Percentiles rank a stretch among this genome's conserved stretches.
These are phyloP conservation scores for Saturnispora bothae DNA, from an alignment of 805 yeast genomes.

Conservation along the genomic window DNA sequence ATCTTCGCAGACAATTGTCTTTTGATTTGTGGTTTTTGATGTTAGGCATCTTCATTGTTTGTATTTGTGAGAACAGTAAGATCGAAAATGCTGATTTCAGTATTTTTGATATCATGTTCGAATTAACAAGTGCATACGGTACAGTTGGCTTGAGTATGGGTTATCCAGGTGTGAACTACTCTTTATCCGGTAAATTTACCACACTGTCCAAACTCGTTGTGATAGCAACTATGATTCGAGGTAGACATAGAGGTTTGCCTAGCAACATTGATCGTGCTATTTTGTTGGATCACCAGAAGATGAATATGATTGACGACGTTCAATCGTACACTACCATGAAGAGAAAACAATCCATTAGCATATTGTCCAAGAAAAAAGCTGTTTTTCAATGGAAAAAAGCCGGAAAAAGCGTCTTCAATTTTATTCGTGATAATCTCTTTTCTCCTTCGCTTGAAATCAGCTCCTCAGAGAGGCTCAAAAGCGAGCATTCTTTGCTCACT, in stretches of 20 bases:
- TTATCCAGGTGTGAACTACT: slow-evolving; percentile 52
- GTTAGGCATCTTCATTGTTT: slow-evolving; percentile 73
- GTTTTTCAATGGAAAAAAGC: no score
- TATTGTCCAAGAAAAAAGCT: no score
- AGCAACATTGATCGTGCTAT: slow-evolving; percentile 90
- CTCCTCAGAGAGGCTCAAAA: no score
- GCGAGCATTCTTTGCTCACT: no score
- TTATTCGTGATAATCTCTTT: no score
- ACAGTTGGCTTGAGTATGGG: slow-evolving; percentile 92
- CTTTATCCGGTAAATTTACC: slow-evolving; percentile 65
- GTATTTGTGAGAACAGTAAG: slow-evolving; percentile 72
- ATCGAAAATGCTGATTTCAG: slow-evolving; percentile 44
- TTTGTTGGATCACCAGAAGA: slow-evolving; percentile 63
- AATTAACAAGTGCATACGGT: slow-evolving; percentile 90
- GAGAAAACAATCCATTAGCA: slow-evolving; percentile 18
- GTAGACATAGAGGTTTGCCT: slow-evolving; percentile 94
- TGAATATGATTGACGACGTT: slow-evolving; percentile 49
- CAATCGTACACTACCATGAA: slow-evolving; percentile 39
- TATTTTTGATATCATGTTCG: slow-evolving; percentile 70
- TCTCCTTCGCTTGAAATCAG: no score
- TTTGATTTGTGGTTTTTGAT: slow-evolving; percentile 93
- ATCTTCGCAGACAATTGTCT: slow-evolving; percentile 82
- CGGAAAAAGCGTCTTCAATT: no score
- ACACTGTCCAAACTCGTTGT: slow-evolving; percentile 72
- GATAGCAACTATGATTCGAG: slow-evolving; percentile 85